Conservation (phyloP, 2,329 filamentous ascomycete species). For the Teratosphaeria zuluensis region DNA sequence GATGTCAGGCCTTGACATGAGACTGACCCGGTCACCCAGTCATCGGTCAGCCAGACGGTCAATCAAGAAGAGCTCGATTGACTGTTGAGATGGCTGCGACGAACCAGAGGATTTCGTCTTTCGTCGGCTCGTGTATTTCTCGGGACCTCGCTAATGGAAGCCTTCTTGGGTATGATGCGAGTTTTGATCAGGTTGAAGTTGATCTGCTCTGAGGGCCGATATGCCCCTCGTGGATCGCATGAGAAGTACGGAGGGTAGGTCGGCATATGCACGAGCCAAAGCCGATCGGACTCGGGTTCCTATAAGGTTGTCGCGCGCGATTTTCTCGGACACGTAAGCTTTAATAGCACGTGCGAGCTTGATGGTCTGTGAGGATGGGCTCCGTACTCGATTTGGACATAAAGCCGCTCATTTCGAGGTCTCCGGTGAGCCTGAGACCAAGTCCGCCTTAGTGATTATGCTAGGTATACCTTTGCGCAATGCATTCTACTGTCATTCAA, state of each 20-base stretch:
- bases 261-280: not conserved
- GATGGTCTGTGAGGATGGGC: not conserved
- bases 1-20: not conserved
- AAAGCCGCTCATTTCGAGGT: not conserved
- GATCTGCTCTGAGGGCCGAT: not conserved
- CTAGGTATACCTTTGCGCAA: not conserved
- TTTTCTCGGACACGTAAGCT: not conserved
- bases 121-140: not conserved
- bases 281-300: not conserved
- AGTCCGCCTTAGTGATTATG: not conserved
- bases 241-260: not conserved
- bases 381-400: not conserved
- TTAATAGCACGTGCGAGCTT: not conserved
- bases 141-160: not conserved
- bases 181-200: not conserved
- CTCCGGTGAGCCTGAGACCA: not conserved
- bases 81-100: too few relatives aligned
- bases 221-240: not conserved
- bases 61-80: too few relatives aligned
- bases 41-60: too few relatives aligned
- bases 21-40: too few relatives aligned
- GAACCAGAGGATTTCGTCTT: too few relatives aligned
- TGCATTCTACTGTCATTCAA: not conserved
- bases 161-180: not conserved
- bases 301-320: not conserved